These are phyloP conservation scores for Discostella pseudostelligera DNA, from an alignment of 108 stramenopile species.

Conservation along the genomic window DNA sequence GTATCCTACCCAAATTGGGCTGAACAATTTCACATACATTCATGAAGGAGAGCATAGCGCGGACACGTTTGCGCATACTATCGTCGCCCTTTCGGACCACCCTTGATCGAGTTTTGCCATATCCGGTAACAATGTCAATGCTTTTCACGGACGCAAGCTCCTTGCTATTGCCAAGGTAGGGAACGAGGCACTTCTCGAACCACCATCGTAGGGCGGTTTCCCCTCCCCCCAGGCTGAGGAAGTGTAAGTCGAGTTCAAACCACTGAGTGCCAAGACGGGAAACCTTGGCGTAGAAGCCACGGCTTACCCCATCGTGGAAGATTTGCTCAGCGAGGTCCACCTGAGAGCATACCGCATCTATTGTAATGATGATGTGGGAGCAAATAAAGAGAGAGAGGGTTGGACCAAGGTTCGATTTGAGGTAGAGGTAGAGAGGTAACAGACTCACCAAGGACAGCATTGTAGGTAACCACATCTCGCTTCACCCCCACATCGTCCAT, in stretches of 20 bases:
- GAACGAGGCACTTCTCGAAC: constrained; percentile 85
- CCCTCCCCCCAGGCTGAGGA: constrained; percentile 81
- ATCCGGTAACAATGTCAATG: constrained; percentile 89
- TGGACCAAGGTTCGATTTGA: not conserved
- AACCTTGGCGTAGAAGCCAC: constrained; percentile 82
- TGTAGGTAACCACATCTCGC: constrained; percentile 84
- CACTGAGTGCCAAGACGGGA: constrained; percentile 81
- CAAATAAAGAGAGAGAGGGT: not conserved
- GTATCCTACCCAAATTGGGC: constrained; percentile 80
- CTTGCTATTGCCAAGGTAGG: constrained; percentile 67
- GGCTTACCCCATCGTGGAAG: constrained; percentile 78
- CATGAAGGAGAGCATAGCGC: constrained; percentile 85
- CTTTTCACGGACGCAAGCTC: constrained; percentile 72
- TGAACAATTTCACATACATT: constrained; percentile 70
- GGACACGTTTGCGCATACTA: constrained; percentile 81
- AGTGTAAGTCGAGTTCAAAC: constrained; percentile 86
- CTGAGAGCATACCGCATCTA: constrained; percentile 83
- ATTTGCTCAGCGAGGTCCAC: constrained; percentile 67
- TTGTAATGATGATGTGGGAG: constrained; percentile 7
- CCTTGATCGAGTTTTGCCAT: constrained; percentile 79
- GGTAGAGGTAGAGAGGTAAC: not conserved
- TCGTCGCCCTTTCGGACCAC: constrained; percentile 78
- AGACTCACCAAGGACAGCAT: constrained; percentile 66
- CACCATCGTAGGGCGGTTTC: constrained; percentile 87
- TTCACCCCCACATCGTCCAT: constrained; percentile 72